phyloP scores from a whole-genome alignment of 78 protist genomes.

The Tieghemostelium lacteum region DNA sequence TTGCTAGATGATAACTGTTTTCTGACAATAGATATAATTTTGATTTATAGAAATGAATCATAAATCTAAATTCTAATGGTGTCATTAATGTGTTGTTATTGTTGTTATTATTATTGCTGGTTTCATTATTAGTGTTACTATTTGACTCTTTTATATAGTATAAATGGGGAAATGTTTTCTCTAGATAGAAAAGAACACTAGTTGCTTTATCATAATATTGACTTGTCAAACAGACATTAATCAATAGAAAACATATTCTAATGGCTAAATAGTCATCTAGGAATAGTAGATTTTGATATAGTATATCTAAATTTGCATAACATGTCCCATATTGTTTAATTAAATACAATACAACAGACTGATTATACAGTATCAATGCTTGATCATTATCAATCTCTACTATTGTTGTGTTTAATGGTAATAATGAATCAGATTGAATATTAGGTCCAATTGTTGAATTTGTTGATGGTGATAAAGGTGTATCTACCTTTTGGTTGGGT shows the following conservation, averaged over 20 bases:
- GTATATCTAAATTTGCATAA: constrained; percentile 1
- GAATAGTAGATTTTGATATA: constrained; percentile 37
- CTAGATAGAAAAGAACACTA: constrained; percentile 12
- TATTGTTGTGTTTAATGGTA: background rate
- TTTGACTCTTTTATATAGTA: background rate
- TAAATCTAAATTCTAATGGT: constrained; percentile 52
- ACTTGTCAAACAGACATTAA: constrained; percentile 13
- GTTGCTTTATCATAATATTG: constrained; percentile 64
- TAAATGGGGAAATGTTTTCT: constrained; percentile 37
- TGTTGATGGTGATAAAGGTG: constrained; percentile 1
- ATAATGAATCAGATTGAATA: background rate
- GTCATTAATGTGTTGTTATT: constrained; percentile 34
- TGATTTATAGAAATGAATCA: constrained; percentile 63
- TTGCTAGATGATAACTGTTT: constrained; percentile 9
- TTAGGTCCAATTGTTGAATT: constrained; percentile 9
- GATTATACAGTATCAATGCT: constrained; percentile 55
- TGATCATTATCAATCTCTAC: constrained; percentile 45
- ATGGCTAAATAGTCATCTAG: constrained; percentile 60
- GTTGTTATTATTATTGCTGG: background rate
- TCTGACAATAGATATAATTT: constrained; percentile 51
- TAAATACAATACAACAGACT: constrained; percentile 30
- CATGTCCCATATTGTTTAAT: constrained; percentile 29
- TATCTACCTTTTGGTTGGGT: background rate
- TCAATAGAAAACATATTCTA: constrained; percentile 46
- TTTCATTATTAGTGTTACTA: background rate